phyloP scores from a whole-genome alignment of 2,329 filamentous ascomycete genomes.

The Diaporthe vaccinii region DNA sequence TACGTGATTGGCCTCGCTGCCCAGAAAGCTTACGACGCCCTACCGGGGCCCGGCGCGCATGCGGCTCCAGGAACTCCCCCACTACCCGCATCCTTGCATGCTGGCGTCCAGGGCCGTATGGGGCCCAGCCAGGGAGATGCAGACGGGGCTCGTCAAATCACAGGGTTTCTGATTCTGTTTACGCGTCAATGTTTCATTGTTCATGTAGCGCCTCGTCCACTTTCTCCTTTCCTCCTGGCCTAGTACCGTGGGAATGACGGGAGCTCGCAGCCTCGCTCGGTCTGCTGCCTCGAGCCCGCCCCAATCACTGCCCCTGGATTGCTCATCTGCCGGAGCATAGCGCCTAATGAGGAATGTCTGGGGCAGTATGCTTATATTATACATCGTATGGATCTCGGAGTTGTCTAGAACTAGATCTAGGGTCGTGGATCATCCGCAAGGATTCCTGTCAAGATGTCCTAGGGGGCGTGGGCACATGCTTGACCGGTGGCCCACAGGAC shows the following conservation, averaged over 20 bases:
- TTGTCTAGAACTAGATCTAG: not conserved
- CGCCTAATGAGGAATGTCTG: constrained; percentile 12
- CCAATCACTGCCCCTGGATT: constrained; percentile 26
- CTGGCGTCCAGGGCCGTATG: not conserved
- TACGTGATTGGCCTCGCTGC: constrained; percentile 20
- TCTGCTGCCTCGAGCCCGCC: not conserved
- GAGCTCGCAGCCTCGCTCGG: not conserved
- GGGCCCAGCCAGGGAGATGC: not conserved
- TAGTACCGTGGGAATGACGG: not conserved
- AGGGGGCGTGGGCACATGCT: constrained; percentile 12
- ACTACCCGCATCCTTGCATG: constrained; percentile 19
- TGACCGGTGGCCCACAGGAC: not conserved
- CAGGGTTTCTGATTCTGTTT: constrained; percentile 14
- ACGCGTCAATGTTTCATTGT: constrained; percentile 33
- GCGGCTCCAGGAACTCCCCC: constrained; percentile 30
- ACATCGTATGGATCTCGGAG: constrained; percentile 24
- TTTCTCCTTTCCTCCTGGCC: not conserved
- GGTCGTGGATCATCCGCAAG: constrained; percentile 15
- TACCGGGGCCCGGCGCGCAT: not conserved
- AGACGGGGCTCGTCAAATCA: constrained; percentile 5
- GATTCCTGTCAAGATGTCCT: not conserved
- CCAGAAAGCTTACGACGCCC: constrained; percentile 33
- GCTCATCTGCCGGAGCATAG: constrained; percentile 1
- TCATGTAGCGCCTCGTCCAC: not conserved
- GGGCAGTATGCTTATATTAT: constrained; percentile 26